Percentiles rank a stretch among this genome's conserved stretches.
These are phyloP conservation scores for Apiotrichum sp. DNA, from an alignment of 1,284 basidiomycete genomes.

Conservation along the genomic window DNA sequence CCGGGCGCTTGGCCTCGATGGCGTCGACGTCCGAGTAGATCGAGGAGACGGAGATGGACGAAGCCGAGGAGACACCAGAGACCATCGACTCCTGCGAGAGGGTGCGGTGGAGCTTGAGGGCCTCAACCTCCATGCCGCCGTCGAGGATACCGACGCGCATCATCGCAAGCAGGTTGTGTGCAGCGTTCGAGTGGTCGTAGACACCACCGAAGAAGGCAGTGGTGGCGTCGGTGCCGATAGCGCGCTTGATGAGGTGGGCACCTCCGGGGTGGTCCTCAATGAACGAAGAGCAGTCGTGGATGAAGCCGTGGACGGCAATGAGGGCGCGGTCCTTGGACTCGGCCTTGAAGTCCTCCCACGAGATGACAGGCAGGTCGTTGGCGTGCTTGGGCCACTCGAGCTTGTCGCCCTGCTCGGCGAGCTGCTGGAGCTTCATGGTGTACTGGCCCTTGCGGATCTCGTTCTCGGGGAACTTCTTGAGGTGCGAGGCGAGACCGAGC, in stretches of 20 bases:
- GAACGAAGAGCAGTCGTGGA: conserved; percentile 82
- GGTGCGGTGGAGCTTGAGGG: conserved; percentile 32
- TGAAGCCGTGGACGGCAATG: conserved; percentile 79
- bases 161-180: conserved; percentile 73
- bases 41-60: conserved; percentile 31
- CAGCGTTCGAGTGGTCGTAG: conserved; percentile 88
- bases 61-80: conserved; percentile 33
- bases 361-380: conserved; percentile 70
- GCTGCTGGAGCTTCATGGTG: conserved; percentile 83
- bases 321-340: conserved; percentile 70
- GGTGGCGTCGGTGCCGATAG: conserved; percentile 75
- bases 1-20: conserved; percentile 18
- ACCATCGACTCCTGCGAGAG: conserved; percentile 12
- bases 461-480: conserved; percentile 90
- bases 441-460: conserved; percentile 86
- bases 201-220: conserved; percentile 91
- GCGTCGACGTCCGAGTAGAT: conserved; percentile 22
- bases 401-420: conserved; percentile 63
- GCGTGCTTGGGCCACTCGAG: conserved; percentile 62
- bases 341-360: conserved; percentile 71
- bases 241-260: conserved; percentile 55
- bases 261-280: conserved; percentile 88
- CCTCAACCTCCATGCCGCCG: conserved; percentile 66
- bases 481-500: conserved; percentile 73
- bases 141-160: conserved; percentile 81